Conservation (phyloP, 305 asterid species). For the Ilex paraguariensis region DNA sequence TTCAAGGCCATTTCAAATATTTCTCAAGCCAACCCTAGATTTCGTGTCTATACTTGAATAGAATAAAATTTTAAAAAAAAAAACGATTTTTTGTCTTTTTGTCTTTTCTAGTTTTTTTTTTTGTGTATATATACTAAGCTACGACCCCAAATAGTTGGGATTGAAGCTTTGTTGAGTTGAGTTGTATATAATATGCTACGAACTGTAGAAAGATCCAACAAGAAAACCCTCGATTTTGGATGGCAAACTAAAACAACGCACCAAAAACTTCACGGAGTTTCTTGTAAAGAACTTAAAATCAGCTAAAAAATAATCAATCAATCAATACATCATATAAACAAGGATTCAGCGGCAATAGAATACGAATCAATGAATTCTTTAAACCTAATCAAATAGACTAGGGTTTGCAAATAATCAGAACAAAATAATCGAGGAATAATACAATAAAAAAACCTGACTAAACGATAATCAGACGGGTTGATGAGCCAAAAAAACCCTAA, state of each 20-base stretch:
- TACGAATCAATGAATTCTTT: not conserved
- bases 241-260: conserved; percentile 73
- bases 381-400: not conserved
- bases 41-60: conserved; percentile 8
- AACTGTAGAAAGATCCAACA: conserved; percentile 32
- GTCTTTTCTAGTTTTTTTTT: conserved; percentile 6
- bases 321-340: too few relatives aligned
- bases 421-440: not conserved
- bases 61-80: conserved; percentile 11
- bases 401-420: not conserved
- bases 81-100: not conserved
- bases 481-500: not conserved
- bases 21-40: conserved; percentile 27
- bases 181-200: not conserved
- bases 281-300: conserved; percentile 37
- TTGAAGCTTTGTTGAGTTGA: too few relatives aligned
- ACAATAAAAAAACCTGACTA: not conserved
- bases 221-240: conserved; percentile 80
- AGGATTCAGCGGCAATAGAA: not conserved
- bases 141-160: too few relatives aligned
- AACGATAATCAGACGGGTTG: not conserved
- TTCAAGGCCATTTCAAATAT: conserved; percentile 79
- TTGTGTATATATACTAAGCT: not conserved
- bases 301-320: not conserved
- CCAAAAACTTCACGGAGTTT: conserved; percentile 84